These are phyloP conservation scores for Chrysopogon serrulatus DNA, from an alignment of 176 grass and related monocot species.

Conservation along the genomic window DNA sequence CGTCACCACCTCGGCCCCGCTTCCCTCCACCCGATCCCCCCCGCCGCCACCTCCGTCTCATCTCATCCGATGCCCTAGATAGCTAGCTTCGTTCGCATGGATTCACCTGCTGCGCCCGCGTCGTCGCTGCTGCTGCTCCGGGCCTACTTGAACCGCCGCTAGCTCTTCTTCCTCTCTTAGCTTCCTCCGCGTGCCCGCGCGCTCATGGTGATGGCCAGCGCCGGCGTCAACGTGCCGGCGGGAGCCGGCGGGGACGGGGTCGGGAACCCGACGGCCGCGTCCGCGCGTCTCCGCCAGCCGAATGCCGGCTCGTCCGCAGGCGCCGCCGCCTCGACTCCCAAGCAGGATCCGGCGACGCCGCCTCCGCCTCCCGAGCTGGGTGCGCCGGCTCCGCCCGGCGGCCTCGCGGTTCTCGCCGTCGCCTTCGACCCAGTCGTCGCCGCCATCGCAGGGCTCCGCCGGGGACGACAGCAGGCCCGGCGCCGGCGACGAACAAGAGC, in stretches of 20 bases:
- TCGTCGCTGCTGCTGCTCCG: too few relatives aligned
- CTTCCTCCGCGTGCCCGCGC: not conserved
- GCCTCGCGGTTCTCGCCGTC: not conserved
- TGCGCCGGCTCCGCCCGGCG: not conserved
- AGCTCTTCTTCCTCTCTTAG: too few relatives aligned
- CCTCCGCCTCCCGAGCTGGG: not conserved
- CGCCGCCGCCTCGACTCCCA: constrained; percentile 5
- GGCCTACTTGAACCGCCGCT: too few relatives aligned
- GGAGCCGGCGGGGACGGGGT: not conserved
- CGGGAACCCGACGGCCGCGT: not conserved
- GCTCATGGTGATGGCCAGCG: constrained; percentile 42
- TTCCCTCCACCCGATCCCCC: not conserved
- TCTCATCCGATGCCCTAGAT: not conserved
- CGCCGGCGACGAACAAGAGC: too few relatives aligned
- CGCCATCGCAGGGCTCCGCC: not conserved
- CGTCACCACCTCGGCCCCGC: not conserved
- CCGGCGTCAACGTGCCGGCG: constrained; percentile 21
- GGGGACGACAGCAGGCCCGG: too few relatives aligned
- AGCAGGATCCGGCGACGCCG: not conserved
- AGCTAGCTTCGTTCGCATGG: not conserved
- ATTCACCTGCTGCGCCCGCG: not conserved
- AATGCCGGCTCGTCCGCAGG: constrained; percentile 35
- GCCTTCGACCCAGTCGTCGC: not conserved
- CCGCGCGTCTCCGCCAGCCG: not conserved
- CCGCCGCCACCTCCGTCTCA: not conserved